Evolutionary conservation across 192 early-diverging fungal species (phyloP).

Genomic region (Glomus cerebriforme): DNA sequence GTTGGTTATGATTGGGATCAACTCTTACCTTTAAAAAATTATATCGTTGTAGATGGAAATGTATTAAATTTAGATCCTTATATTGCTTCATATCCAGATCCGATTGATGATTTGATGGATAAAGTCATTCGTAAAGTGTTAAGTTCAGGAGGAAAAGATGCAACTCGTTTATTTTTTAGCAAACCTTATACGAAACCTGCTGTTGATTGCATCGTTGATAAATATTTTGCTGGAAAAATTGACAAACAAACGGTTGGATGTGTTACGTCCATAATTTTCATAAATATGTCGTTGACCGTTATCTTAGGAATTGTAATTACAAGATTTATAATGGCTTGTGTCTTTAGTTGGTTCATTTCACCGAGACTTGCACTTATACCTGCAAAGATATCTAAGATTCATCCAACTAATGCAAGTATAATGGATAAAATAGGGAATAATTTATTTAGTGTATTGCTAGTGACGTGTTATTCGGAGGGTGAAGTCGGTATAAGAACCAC

Average conservation of each 20-base stretch:
- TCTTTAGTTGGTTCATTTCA: conserved; percentile 81
- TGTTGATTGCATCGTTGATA: conserved; percentile 66
- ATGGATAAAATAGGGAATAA: conserved; percentile 48
- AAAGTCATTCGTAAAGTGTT: conserved; percentile 54
- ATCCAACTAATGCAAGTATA: conserved; percentile 38
- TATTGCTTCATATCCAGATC: conserved; percentile 44
- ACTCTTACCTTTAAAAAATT: conserved; percentile 44
- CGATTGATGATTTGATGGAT: conserved; percentile 54
- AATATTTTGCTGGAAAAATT: conserved; percentile 76
- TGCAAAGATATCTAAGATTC: conserved; percentile 25
- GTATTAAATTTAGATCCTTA: conserved; percentile 65
- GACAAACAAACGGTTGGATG: conserved; percentile 83
- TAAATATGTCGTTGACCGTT: conserved; percentile 71
- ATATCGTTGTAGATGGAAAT: conserved; percentile 62
- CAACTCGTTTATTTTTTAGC: conserved; percentile 57
- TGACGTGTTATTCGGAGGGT: conserved; percentile 93
- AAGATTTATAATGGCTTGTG: conserved; percentile 73
- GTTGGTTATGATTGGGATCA: conserved; percentile 74
- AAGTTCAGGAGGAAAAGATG: conserved; percentile 51
- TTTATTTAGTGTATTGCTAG: conserved; percentile 68
- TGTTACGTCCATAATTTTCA: conserved; percentile 72
- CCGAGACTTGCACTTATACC: conserved; percentile 42
- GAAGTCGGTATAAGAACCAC: conserved; percentile 77
- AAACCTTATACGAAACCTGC: conserved; percentile 48
- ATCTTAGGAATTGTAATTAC: conserved; percentile 63